Evolutionary conservation across 2,329 filamentous ascomycete genomes (phyloP).

Genomic region (Venturiaceae sp.): DNA sequence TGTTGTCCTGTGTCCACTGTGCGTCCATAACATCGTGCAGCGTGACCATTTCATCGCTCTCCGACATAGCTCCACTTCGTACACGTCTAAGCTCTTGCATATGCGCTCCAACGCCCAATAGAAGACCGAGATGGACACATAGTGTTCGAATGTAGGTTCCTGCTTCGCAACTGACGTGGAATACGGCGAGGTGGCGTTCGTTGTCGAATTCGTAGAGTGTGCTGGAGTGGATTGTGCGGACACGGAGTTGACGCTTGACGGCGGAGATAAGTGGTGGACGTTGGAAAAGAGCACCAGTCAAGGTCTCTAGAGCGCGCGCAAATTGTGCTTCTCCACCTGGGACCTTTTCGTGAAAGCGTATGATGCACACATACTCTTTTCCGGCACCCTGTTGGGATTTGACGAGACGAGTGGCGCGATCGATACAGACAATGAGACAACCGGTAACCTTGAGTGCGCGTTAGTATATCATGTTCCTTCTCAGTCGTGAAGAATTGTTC

Average conservation of each 20-base stretch:
- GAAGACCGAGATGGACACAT: constrained; percentile 79
- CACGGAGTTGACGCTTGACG: constrained; percentile 97
- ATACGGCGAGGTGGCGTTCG: constrained; percentile 90
- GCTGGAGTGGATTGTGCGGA: constrained; percentile 95
- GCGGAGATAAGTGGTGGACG: constrained; percentile 94
- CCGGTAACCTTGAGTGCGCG: constrained; percentile 56
- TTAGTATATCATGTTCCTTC: neutral
- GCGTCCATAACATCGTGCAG: constrained; percentile 93
- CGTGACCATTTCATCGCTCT: constrained; percentile 77
- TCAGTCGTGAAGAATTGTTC: neutral
- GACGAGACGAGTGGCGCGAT: constrained; percentile 92
- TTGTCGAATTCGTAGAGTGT: constrained; percentile 96
- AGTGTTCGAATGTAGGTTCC: constrained; percentile 98
- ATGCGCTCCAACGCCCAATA: constrained; percentile 79
- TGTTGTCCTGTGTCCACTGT: constrained; percentile 94
- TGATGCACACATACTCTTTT: constrained; percentile 97
- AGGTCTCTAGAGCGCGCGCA: constrained; percentile 83
- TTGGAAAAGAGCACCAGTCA: constrained; percentile 95
- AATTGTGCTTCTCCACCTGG: constrained; percentile 90
- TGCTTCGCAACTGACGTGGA: constrained; percentile 98
- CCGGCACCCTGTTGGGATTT: constrained; percentile 98
- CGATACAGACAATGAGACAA: constrained; percentile 89
- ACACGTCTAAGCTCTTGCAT: constrained; percentile 98
- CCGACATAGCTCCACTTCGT: constrained; percentile 88
- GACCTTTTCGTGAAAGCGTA: constrained; percentile 90